A percentile compares a stretch with the other conserved stretches of the same genome.
phyloP scores from a whole-genome alignment of 2,329 filamentous ascomycete genomes.

The Fusarium nanum region DNA sequence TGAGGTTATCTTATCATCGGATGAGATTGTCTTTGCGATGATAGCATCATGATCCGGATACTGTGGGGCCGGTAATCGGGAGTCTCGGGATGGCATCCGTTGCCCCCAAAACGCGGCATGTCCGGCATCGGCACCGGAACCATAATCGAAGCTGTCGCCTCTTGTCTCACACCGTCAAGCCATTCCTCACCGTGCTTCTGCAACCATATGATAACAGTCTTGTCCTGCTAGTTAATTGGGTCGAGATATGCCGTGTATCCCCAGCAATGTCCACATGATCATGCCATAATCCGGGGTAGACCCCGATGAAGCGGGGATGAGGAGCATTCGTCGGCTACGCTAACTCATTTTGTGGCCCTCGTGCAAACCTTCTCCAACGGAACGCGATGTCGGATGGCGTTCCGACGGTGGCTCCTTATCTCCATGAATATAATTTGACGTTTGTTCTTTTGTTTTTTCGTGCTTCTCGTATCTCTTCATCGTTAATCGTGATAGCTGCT shows the following conservation, averaged over 20 bases:
- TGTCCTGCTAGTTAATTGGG: background rate
- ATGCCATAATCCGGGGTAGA: constrained; percentile 17
- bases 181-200: accelerated
- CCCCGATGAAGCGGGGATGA: constrained; percentile 15
- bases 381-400: constrained; percentile 16
- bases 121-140: background rate
- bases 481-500: background rate
- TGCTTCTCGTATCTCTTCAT: accelerated
- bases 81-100: constrained; percentile 21
- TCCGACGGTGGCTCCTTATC: constrained; percentile 11
- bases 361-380: constrained; percentile 1
- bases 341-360: constrained; percentile 13
- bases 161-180: too few relatives aligned
- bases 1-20: background rate
- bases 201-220: too few relatives aligned
- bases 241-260: background rate
- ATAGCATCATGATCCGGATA: background rate
- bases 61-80: background rate
- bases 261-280: background rate
- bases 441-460: accelerated
- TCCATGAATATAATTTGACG: background rate
- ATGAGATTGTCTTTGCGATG: background rate
- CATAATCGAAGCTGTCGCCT: background rate
- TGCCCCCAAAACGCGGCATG: background rate
- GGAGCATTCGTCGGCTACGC: constrained; percentile 23